Conservation (phyloP, 306 rosid species). For the Mimosa pudica region DNA sequence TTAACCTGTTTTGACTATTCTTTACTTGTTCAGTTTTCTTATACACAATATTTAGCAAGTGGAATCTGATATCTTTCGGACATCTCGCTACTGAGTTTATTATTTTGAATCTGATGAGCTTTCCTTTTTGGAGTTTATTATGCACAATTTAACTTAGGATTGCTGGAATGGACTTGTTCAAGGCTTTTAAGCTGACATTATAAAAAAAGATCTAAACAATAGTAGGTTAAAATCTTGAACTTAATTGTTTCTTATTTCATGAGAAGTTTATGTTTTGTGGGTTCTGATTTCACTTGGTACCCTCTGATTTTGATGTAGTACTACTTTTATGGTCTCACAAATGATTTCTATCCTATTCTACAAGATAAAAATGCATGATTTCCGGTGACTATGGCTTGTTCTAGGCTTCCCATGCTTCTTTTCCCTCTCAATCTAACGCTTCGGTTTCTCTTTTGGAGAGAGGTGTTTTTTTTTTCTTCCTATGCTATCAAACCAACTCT, state of each 20-base stretch:
- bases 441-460: too few species aligned
- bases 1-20: not conserved
- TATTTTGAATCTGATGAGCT: not conserved
- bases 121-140: not conserved
- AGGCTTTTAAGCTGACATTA: too few species aligned
- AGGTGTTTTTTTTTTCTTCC: too few species aligned
- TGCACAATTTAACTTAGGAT: not conserved
- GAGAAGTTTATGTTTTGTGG: not conserved
- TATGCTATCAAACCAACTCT: too few species aligned
- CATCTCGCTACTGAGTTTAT: conserved; percentile 5
- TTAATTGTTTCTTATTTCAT: too few species aligned
- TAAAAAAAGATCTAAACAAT: too few species aligned
- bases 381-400: too few species aligned
- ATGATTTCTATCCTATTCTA: conserved; percentile 72
- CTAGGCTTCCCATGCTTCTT: too few species aligned
- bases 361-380: too few species aligned
- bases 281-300: conserved; percentile 21
- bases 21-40: conserved; percentile 3
- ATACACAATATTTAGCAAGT: conserved; percentile 21
- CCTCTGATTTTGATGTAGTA: conserved; percentile 60
- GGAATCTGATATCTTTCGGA: not conserved
- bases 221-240: too few species aligned
- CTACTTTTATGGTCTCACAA: conserved; percentile 84
- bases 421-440: too few species aligned
- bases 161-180: too few species aligned